phyloP scores from a whole-genome alignment of 441 rosid species.

The Kokia cookei region DNA sequence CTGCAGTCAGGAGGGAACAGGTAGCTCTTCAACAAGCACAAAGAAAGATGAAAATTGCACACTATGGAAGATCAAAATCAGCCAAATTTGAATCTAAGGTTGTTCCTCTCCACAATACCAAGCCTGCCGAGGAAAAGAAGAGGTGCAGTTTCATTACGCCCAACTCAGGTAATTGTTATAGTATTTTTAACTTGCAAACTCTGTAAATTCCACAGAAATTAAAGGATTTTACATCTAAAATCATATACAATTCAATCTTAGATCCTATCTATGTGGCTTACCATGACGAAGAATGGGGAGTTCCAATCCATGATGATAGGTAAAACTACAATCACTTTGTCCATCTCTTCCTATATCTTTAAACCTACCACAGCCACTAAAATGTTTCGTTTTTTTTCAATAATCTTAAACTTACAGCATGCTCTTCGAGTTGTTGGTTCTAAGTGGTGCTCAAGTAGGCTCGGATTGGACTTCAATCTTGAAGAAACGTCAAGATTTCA shows the following conservation, averaged over 20 bases:
- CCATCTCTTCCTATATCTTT: background rate
- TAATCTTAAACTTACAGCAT: slow-evolving; percentile 27
- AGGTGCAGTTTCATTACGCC: slow-evolving; percentile 75
- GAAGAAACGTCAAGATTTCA: slow-evolving; percentile 61
- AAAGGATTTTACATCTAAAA: background rate
- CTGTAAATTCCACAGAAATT: background rate
- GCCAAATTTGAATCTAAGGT: slow-evolving; percentile 42
- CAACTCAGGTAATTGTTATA: slow-evolving; percentile 31
- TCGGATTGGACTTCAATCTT: slow-evolving; percentile 88
- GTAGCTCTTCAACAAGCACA: slow-evolving; percentile 74
- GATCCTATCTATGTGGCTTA: slow-evolving; percentile 76
- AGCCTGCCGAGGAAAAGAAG: slow-evolving; percentile 25
- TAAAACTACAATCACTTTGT: slow-evolving; percentile 12
- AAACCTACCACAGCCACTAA: background rate
- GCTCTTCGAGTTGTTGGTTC: slow-evolving; percentile 66
- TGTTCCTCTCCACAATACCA: slow-evolving; percentile 26
- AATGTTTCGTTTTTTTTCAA: too few species aligned
- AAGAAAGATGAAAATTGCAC: slow-evolving; percentile 70
- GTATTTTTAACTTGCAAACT: background rate
- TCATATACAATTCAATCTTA: slow-evolving; percentile 8
- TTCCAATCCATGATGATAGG: slow-evolving; percentile 74
- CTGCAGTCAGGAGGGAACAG: slow-evolving; percentile 76
- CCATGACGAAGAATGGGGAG: slow-evolving; percentile 97
- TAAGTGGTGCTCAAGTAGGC: slow-evolving; percentile 85
- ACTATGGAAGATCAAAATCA: slow-evolving; percentile 80